Evolutionary conservation across 139 green algal genomes (phyloP), one percentile per base, ranked within the genome.

Genomic region (Ettlia oleoabundans): DNA sequence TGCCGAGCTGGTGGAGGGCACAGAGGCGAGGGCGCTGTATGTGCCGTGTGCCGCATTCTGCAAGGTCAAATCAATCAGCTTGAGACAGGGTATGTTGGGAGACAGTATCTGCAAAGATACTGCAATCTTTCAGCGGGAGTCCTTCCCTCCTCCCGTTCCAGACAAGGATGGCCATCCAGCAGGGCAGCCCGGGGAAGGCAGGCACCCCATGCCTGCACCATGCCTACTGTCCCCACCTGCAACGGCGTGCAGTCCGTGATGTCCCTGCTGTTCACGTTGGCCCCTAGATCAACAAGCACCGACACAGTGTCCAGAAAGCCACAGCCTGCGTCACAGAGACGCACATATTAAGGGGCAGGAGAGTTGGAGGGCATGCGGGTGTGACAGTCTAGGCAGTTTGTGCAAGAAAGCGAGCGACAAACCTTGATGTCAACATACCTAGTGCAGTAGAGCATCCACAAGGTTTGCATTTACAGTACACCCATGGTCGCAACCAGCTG

Each of bases 31-130:
- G 4, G 90, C 90, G 6, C 86, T 92, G 78, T 93, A 93, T 32
- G 90, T 93, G 61, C 90, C 90, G 64, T 93, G 90, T 2, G 90
- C 90, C 6, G 87, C 88, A 63, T 93, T 93, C 30, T 93, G 90
- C 65, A n/a, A 15, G 47, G 47, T 58, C n/a, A n/a, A n/a, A n/a
- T n/a, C n/a, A n/a, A n/a, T n/a, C n/a, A n/a, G n/a, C n/a, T n/a
- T n/a, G n/a, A n/a, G n/a, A n/a, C n/a, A n/a, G n/a, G n/a, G n/a
- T n/a, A n/a, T n/a, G n/a, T n/a, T n/a, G n/a, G n/a, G n/a, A 58
- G 47, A 58, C 10, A 58, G 47, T 58, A 15, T 24, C 10, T 24
- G 47, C 47, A 58, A 58, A 58, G 47, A 10, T 24, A 58, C 47
- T 58, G 47, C 47, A 58, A 58, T 15, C 10, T 24, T 10, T 58